Evolutionary conservation across 192 early-diverging fungal genomes (phyloP), one percentile per base, ranked within the genome.

Genomic region (Linnemannia exigua): DNA sequence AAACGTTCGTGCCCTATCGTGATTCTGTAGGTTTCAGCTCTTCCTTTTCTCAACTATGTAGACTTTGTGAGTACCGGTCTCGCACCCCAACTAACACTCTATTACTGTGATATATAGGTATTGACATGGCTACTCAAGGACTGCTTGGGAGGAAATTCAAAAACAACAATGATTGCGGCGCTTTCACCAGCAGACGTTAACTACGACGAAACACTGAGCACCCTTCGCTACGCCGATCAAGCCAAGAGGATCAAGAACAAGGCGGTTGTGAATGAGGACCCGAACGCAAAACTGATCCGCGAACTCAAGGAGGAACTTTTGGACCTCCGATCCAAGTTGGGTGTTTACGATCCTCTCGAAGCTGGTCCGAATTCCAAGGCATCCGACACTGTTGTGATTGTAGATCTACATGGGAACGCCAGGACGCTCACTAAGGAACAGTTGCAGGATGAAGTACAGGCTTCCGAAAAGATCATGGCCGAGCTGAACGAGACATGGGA

Each of bases 221-320:
- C 97, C 3, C 88, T 98, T 41, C 91, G 97, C 31, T 98, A 97
- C 80, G 96, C 96, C 16, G 96, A 98, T 79, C 93, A 97, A 44
- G 97, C 97, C 38, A 98, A 97, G 87, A 91, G 90, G 66, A 97
- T 98, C 85, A 94, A 97, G 83, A 98, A 97, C 77, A 94, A 94
- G 86, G 96, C 97, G 1, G 91, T 95, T 0, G 95, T 98, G 48
- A 98, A 98, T 81, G 97, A 98, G 87, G 95, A 97, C 74, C 94
- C 95, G 0, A 94, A 94, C 67, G 92, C 90, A n/a, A 93, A 91
- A 69, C 79, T 97, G 6, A 94, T 98, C 63, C 91, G 95, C 67
- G 95, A 97, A 81, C 91, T 98, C 35, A 94, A 96, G 81, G 93
- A 95, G 36, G 97, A 98, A 80, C 88, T 98, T 5, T 88, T 88